Evolutionary conservation across 2,329 filamentous ascomycete genomes (phyloP).

Genomic region (Amauroascus niger): DNA sequence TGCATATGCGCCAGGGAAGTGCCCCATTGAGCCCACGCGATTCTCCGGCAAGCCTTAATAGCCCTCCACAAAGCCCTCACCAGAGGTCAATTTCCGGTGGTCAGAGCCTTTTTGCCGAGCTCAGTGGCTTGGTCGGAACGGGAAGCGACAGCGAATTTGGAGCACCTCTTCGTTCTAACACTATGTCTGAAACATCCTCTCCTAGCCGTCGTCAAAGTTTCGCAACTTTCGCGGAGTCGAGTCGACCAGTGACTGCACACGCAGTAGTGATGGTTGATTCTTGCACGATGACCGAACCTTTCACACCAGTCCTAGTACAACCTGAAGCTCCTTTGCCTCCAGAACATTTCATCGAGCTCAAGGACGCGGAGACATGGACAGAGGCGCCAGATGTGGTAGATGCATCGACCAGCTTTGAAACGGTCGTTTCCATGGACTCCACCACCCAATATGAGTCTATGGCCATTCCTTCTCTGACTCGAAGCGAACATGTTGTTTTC

Average conservation of each 20-base stretch:
- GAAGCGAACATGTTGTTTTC: conserved; percentile 21
- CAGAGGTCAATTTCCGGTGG: conserved; percentile 43
- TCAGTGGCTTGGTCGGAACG: conserved; percentile 61
- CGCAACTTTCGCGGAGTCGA: conserved; percentile 26
- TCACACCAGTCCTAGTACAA: not conserved
- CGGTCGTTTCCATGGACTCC: conserved; percentile 27
- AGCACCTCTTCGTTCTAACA: conserved; percentile 29
- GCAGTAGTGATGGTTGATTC: conserved; percentile 48
- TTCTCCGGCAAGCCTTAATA: conserved; percentile 43
- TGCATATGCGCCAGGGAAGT: conserved; percentile 32
- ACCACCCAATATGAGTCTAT: conserved; percentile 38
- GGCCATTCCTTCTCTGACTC: conserved; percentile 19
- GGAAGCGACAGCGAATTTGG: conserved; percentile 61
- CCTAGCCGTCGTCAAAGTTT: conserved; percentile 27
- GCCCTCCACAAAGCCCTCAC: conserved; percentile 26
- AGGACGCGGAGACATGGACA: conserved; percentile 7
- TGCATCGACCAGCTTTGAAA: conserved; percentile 7
- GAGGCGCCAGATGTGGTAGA: not conserved
- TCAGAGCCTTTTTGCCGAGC: conserved; percentile 83
- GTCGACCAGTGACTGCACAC: conserved; percentile 21
- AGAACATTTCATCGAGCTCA: not conserved
- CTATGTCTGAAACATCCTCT: conserved; percentile 32
- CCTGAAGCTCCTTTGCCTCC: not conserved
- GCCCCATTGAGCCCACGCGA: conserved; percentile 38
- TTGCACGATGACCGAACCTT: conserved; percentile 52